Conservation (phyloP, 768 basidiomycete species). For the Lepiota venenata region DNA sequence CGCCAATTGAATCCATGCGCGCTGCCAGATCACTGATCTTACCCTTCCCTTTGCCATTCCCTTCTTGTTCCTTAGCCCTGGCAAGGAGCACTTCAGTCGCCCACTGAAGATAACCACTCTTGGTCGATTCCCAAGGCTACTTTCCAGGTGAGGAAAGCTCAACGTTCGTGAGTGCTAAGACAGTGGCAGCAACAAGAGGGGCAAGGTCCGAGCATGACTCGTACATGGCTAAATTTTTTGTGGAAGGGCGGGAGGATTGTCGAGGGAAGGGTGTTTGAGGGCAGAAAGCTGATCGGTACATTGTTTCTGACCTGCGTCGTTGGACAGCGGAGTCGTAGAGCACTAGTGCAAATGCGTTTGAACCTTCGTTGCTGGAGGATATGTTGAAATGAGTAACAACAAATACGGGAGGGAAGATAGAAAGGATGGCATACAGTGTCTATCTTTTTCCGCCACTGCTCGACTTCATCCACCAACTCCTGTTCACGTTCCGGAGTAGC, state of each 20-base stretch:
- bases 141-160: too few species aligned
- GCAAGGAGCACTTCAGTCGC: neutral
- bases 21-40: neutral
- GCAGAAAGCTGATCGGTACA: neutral
- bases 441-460: slow-evolving; percentile 60
- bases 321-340: neutral
- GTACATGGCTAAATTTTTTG: neutral
- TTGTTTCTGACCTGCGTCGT: slow-evolving; percentile 3
- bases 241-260: neutral
- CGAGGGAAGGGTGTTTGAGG: slow-evolving; percentile 6
- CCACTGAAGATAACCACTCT: too few species aligned
- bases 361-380: slow-evolving; percentile 8
- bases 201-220: too few species aligned
- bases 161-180: too few species aligned
- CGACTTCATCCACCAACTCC: slow-evolving; percentile 64
- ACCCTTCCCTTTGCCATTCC: neutral
- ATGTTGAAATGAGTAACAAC: neutral
- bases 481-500: slow-evolving; percentile 54
- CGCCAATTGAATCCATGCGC: neutral
- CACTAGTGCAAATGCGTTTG: neutral
- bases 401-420: neutral
- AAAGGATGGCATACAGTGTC: slow-evolving; percentile 48
- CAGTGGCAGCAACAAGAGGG: too few species aligned
- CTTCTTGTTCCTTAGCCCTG: neutral
- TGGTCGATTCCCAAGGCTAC: too few species aligned